These are phyloP conservation scores for Fusarium subglutinans DNA, from an alignment of 2,329 filamentous ascomycete genomes.

Conservation along the genomic window DNA sequence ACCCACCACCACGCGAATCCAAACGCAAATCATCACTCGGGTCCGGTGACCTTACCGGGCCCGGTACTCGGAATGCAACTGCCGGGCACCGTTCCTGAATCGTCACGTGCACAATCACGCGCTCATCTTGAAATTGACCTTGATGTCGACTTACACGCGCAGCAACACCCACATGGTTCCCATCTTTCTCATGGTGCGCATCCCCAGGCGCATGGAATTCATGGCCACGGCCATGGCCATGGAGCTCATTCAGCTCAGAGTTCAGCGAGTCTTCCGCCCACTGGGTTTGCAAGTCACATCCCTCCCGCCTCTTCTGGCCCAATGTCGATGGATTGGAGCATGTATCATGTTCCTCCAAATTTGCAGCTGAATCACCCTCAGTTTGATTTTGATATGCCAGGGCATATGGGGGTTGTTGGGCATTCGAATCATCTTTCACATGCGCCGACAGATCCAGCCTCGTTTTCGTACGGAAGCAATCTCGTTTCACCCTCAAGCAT, in stretches of 20 bases:
- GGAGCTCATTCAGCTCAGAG: conserved; percentile 25
- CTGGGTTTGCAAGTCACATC: conserved; percentile 28
- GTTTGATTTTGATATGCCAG: conserved; percentile 40
- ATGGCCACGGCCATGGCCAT: conserved; percentile 19
- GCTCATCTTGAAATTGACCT: conserved; percentile 13
- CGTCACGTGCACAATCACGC: conserved; percentile 4
- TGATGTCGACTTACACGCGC: conserved; percentile 35
- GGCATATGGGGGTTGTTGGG: conserved; percentile 25
- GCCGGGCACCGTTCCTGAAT: conserved; percentile 13
- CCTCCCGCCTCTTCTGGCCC: conserved; percentile 18
- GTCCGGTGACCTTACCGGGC: conserved; percentile 17
- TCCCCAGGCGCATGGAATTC: conserved; percentile 16
- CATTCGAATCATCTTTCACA: conserved; percentile 35
- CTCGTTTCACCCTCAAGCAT: conserved; percentile 40
- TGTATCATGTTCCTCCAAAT: conserved; percentile 31
- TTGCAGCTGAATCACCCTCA: conserved; percentile 28
- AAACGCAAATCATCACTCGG: background rate
- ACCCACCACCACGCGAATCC: conserved; percentile 32
- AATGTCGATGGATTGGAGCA: conserved; percentile 38
- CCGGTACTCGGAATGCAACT: conserved; percentile 33
- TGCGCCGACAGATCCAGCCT: conserved; percentile 18
- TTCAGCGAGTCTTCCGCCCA: conserved; percentile 16
- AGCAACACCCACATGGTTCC: conserved; percentile 15
- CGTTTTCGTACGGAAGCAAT: conserved; percentile 31
- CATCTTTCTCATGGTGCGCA: conserved; percentile 6